Evolutionary conservation across 1,284 basidiomycete genomes (phyloP).

Genomic region (Exobasidium rhododendri): DNA sequence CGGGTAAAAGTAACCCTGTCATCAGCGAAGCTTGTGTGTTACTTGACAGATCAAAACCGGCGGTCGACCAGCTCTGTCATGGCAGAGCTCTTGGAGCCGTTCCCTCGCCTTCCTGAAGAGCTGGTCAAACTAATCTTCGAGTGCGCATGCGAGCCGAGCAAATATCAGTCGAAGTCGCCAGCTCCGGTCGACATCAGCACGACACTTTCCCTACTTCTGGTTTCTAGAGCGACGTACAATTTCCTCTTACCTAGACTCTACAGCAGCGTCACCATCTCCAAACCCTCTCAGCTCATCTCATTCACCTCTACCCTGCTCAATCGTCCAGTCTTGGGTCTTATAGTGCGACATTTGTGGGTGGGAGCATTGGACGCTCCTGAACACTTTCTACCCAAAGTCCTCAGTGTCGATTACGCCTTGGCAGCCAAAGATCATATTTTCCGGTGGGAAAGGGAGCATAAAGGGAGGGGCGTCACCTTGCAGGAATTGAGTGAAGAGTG

Average conservation of each 20-base stretch:
- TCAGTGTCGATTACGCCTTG: background rate
- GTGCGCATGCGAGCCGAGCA: slow-evolving; percentile 22
- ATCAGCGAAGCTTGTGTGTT: too few species aligned
- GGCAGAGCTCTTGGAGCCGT: background rate
- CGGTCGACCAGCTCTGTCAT: too few species aligned
- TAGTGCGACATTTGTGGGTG: slow-evolving; percentile 37
- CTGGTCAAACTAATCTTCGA: slow-evolving; percentile 35
- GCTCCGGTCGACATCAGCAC: slow-evolving; percentile 26
- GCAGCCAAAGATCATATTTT: background rate
- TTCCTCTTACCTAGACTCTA: slow-evolving; percentile 36
- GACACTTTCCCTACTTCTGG: slow-evolving; percentile 28
- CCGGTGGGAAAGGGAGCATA: background rate
- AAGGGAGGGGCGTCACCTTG: too few species aligned
- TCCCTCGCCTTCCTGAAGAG: slow-evolving; percentile 30
- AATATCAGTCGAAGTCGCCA: background rate
- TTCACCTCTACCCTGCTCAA: slow-evolving; percentile 30
- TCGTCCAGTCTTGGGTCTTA: slow-evolving; percentile 30
- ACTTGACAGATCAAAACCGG: too few species aligned
- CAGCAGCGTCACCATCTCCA: slow-evolving; percentile 29
- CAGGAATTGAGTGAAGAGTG: background rate
- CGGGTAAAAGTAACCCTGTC: too few species aligned
- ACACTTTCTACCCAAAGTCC: background rate
- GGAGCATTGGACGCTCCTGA: slow-evolving; percentile 22
- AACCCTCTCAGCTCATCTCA: slow-evolving; percentile 32
- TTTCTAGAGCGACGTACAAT: slow-evolving; percentile 33